A percentile compares a stretch with the other conserved stretches of the same genome.
phyloP scores from a whole-genome alignment of 2,329 filamentous ascomycete genomes.

The Penicillium sp. region DNA sequence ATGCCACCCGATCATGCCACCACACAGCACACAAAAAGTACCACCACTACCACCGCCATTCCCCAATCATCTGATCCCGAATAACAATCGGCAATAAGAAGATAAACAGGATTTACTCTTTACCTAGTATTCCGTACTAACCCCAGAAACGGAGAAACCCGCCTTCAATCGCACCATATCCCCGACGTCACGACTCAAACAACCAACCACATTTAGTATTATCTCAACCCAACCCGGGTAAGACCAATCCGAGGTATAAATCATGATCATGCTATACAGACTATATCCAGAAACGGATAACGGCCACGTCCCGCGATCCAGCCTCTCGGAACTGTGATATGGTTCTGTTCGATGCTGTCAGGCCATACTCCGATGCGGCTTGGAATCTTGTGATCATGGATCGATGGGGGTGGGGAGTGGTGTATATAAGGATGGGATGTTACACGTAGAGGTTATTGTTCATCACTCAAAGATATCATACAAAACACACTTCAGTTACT shows the following conservation, averaged over 20 bases:
- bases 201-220: not conserved
- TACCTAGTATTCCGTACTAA: not conserved
- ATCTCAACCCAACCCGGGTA: not conserved
- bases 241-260: not conserved
- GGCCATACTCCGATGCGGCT: slow-evolving; percentile 3
- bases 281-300: not conserved
- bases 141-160: not conserved
- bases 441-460: not conserved
- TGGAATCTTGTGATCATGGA: not conserved
- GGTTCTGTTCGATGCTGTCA: slow-evolving; percentile 6
- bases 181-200: slow-evolving; percentile 9
- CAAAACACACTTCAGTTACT: not conserved
- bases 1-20: slow-evolving; percentile 7
- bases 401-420: not conserved
- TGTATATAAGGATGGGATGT: slow-evolving; percentile 4
- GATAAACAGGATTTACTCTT: not conserved
- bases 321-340: not conserved
- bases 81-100: not conserved
- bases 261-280: slow-evolving; percentile 10
- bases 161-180: slow-evolving; percentile 10
- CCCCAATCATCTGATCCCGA: not conserved
- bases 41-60: not conserved
- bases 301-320: not conserved
- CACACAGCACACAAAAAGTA: not conserved
- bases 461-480: not conserved